phyloP scores from a whole-genome alignment of 2,329 filamentous ascomycete genomes.

The Botrytis byssoidea region DNA sequence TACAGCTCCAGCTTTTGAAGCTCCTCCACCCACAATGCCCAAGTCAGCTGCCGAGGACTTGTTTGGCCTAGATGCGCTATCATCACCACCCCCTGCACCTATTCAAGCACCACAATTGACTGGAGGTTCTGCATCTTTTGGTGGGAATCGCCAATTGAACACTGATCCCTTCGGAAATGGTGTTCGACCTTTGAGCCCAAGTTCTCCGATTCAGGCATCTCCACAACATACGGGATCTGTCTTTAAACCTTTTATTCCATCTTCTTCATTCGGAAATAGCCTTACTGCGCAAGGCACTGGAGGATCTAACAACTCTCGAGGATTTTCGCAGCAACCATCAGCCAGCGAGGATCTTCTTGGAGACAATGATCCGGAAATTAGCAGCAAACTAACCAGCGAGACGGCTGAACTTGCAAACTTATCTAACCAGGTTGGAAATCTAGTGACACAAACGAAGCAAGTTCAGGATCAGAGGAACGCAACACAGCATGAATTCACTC shows the following conservation, averaged over 20 bases:
- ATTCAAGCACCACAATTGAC: conserved; percentile 65
- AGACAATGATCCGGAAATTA: conserved; percentile 83
- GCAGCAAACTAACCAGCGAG: conserved; percentile 83
- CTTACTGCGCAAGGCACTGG: conserved; percentile 77
- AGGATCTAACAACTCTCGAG: conserved; percentile 44
- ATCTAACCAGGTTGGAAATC: conserved; percentile 88
- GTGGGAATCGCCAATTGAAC: conserved; percentile 42
- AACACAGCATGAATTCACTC: conserved; percentile 78
- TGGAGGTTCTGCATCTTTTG: conserved; percentile 65
- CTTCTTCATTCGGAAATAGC: conserved; percentile 86
- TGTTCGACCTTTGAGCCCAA: conserved; percentile 30
- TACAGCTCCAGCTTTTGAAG: conserved; percentile 46
- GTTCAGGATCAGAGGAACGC: conserved; percentile 78
- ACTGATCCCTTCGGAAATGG: conserved; percentile 46
- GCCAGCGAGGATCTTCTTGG: conserved; percentile 82
- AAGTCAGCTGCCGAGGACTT: conserved; percentile 90
- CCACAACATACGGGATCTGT: conserved; percentile 38
- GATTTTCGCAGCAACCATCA: conserved; percentile 45
- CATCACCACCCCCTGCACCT: conserved; percentile 47
- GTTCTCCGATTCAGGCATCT: conserved; percentile 33
- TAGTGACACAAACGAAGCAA: conserved; percentile 92
- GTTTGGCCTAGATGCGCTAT: conserved; percentile 81
- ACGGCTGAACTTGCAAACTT: conserved; percentile 92
- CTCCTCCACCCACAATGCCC: conserved; percentile 48
- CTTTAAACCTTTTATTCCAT: conserved; percentile 91